phyloP scores from a whole-genome alignment of 257 asterid genomes.

The Plantago major region DNA sequence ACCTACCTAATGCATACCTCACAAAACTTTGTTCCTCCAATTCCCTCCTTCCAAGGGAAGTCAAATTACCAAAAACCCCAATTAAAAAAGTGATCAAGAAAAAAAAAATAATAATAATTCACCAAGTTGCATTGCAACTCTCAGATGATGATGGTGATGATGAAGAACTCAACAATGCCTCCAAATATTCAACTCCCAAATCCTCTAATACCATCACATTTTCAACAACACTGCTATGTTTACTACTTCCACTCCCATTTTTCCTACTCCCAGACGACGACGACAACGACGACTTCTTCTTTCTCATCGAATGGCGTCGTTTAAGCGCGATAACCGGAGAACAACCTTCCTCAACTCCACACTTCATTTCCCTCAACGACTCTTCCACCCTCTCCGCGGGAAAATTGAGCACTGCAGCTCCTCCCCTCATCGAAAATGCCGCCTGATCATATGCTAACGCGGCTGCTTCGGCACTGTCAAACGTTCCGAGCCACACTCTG shows the following conservation, averaged over 20 bases:
- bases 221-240: background rate
- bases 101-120: background rate
- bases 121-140: slow-evolving; percentile 4
- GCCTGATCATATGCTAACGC: slow-evolving; percentile 36
- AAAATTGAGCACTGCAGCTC: slow-evolving; percentile 28
- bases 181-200: slow-evolving; percentile 31
- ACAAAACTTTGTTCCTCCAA: slow-evolving; percentile 11
- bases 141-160: slow-evolving; percentile 5
- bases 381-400: slow-evolving; percentile 27
- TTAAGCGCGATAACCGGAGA: slow-evolving; percentile 32
- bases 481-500: slow-evolving; percentile 33
- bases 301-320: slow-evolving; percentile 27
- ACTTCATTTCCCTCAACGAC: slow-evolving; percentile 24
- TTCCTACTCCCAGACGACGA: background rate
- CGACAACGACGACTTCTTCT: slow-evolving; percentile 2
- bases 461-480: slow-evolving; percentile 28
- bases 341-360: slow-evolving; percentile 18
- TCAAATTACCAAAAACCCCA: background rate
- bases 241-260: background rate
- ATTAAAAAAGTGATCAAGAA: background rate
- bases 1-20: slow-evolving; percentile 13
- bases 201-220: slow-evolving; percentile 33
- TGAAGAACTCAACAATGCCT: slow-evolving; percentile 23
- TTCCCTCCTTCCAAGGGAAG: slow-evolving; percentile 1
- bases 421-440: slow-evolving; percentile 31